Base-by-base conservation (phyloP, 257 asterid genomes). In the Plantago ovata region DNA sequence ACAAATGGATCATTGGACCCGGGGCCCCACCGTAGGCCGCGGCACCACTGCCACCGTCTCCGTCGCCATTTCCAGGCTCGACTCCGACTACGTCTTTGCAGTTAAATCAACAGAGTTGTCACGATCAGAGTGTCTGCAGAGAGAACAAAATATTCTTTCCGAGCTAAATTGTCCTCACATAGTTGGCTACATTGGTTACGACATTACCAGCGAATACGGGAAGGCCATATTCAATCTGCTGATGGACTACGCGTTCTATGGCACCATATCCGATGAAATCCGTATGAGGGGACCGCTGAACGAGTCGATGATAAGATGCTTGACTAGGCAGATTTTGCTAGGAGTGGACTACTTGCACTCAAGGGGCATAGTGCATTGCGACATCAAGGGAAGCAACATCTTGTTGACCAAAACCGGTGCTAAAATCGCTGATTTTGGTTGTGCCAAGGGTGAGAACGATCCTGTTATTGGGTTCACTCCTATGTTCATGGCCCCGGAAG, bases 401-500 rank as follows among this genome's bases (percentile, higher is more conserved):
- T 62, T 90, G 59, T 0, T 84, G 8, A 42, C 69, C 24, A 47
- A 68, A 8, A 54, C 56, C 33, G 73, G 58, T 7, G 79, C 74
- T 19, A 84, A 90, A 24, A 80, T 90, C 3, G 77, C 95, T 0
- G 95, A 90, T 33, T 84, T 90, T 13, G 97, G 97, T 8, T 84
- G 97, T 44, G 77, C 95, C 1, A 86, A 73, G 75, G 56, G 39
- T 5, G 69, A 20, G 12, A 56, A 32, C 11, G 79, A 61, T 53
- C 50, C 54, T 41, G 75, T 32, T 50, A 69, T 57, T 6, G 82
- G 93, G 0, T 93, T 94, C 38, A 84, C 95, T 1, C 97, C 97
- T 20, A 56, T 81, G 77, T 89, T 66, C 59, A 89, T 89, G 97
- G 75, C 93, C 7, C 97, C 97, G 23, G 97, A 89, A 65, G 93